Conservation (phyloP, 1,284 basidiomycete species). For the Moniliophthora roreri region DNA sequence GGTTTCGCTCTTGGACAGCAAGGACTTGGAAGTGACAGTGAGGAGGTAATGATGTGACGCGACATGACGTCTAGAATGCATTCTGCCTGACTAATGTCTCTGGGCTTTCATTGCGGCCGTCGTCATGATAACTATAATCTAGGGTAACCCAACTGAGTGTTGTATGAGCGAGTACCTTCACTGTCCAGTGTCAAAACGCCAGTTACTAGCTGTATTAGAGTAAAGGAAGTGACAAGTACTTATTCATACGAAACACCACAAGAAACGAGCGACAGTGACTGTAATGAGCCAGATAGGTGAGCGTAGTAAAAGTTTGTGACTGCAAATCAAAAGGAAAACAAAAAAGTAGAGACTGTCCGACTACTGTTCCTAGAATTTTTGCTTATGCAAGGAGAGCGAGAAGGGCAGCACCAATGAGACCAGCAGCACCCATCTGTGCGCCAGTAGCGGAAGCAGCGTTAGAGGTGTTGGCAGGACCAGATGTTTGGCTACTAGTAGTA, state of each 20-base stretch:
- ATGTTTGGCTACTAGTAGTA: slow-evolving; percentile 12
- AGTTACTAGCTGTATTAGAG: neutral
- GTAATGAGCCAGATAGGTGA: neutral
- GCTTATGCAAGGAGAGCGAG: slow-evolving; percentile 44
- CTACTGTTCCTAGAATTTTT: neutral
- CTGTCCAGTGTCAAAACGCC: neutral
- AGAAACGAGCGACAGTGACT: neutral
- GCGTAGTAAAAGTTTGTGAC: slow-evolving; percentile 1
- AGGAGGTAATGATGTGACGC: too few species aligned
- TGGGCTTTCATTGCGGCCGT: too few species aligned
- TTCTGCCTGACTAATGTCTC: too few species aligned
- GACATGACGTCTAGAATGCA: too few species aligned
- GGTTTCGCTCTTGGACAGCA: too few species aligned
- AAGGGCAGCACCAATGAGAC: slow-evolving; percentile 45
- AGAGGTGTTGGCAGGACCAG: slow-evolving; percentile 14
- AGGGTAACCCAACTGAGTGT: too few species aligned
- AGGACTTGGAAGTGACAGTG: too few species aligned
- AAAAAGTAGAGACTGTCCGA: neutral
- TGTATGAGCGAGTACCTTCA: too few species aligned
- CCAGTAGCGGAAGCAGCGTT: slow-evolving; percentile 32
- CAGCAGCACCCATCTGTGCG: slow-evolving; percentile 40
- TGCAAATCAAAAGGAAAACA: neutral
- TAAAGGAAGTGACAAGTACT: neutral
- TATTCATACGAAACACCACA: neutral
- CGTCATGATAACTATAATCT: too few species aligned